Conservation (phyloP, 108 stramenopile genomes). For the Phaeodactylum tricornutum region DNA sequence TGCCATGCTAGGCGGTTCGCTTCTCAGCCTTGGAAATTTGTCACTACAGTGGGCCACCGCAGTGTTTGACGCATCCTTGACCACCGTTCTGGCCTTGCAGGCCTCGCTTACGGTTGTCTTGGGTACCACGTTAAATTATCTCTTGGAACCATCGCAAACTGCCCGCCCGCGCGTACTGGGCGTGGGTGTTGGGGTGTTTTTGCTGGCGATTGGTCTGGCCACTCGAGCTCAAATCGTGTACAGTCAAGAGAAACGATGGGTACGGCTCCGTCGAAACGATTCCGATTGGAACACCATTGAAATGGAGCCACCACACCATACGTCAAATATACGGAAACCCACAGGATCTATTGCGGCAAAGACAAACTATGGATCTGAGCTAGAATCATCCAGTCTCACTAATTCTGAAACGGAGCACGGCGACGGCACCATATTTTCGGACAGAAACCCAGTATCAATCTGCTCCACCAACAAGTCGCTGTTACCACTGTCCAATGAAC, state of each 20-base stretch:
- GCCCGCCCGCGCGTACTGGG: slow-evolving; percentile 9
- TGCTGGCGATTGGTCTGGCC: slow-evolving; percentile 26
- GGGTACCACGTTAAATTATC: slow-evolving; percentile 30
- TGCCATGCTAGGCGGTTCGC: slow-evolving; percentile 21
- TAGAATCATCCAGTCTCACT: background rate
- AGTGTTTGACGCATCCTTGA: slow-evolving; percentile 23
- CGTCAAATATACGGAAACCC: background rate
- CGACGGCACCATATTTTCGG: background rate
- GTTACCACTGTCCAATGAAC: too few species aligned
- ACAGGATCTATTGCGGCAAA: too few species aligned
- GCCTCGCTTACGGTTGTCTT: slow-evolving; percentile 29
- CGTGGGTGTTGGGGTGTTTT: slow-evolving; percentile 16
- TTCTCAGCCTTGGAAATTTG: slow-evolving; percentile 26
- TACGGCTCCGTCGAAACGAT: too few species aligned
- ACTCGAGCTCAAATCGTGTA: slow-evolving; percentile 12
- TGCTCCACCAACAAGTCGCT: background rate
- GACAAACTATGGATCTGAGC: too few species aligned
- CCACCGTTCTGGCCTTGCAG: slow-evolving; percentile 24
- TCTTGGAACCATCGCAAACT: slow-evolving; percentile 20
- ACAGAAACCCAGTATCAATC: background rate
- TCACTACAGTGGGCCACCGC: slow-evolving; percentile 24
- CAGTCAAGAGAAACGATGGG: background rate
- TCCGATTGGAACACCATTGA: too few species aligned
- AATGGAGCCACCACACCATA: background rate
- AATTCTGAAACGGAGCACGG: background rate